Percentiles rank a stretch among this genome's conserved stretches.
These are phyloP conservation scores for Dioszegia hungarica DNA, from an alignment of 768 basidiomycete species.

Conservation along the genomic window DNA sequence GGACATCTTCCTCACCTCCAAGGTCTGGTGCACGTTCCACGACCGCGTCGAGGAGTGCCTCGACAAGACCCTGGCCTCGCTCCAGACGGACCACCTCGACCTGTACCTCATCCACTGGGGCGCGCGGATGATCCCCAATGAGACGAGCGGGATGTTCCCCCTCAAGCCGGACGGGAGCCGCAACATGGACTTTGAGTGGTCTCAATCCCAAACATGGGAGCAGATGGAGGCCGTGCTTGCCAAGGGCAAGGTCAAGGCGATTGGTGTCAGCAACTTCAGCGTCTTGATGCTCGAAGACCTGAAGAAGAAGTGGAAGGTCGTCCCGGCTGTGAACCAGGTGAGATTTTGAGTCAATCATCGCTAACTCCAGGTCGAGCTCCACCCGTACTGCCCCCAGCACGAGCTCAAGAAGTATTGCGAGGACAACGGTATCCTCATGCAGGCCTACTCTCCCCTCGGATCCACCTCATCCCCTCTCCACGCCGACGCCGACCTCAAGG, in stretches of 20 bases:
- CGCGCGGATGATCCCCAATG: constrained; percentile 14
- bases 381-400: constrained; percentile 66
- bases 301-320: constrained; percentile 60
- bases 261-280: constrained; percentile 72
- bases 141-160: constrained; percentile 22
- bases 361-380: constrained; percentile 55
- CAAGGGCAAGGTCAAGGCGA: constrained; percentile 48
- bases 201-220: constrained; percentile 76
- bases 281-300: constrained; percentile 64
- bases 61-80: constrained; percentile 61
- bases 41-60: constrained; percentile 60
- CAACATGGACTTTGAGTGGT: constrained; percentile 63
- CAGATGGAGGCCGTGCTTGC: constrained; percentile 63
- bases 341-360: constrained; percentile 9
- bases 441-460: constrained; percentile 61
- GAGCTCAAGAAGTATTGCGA: constrained; percentile 59
- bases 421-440: constrained; percentile 59
- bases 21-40: constrained; percentile 56
- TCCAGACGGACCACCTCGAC: constrained; percentile 73
- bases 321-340: constrained; percentile 67
- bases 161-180: constrained; percentile 52
- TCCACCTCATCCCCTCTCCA: constrained; percentile 51
- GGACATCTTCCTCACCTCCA: constrained; percentile 69
- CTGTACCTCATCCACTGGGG: constrained; percentile 56
- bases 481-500: constrained; percentile 31